A percentile compares a stretch with the other conserved stretches of the same genome.
These are phyloP conservation scores for Talaromyces albobiverticillius DNA, from an alignment of 2,329 filamentous ascomycete genomes.

Conservation along the genomic window DNA sequence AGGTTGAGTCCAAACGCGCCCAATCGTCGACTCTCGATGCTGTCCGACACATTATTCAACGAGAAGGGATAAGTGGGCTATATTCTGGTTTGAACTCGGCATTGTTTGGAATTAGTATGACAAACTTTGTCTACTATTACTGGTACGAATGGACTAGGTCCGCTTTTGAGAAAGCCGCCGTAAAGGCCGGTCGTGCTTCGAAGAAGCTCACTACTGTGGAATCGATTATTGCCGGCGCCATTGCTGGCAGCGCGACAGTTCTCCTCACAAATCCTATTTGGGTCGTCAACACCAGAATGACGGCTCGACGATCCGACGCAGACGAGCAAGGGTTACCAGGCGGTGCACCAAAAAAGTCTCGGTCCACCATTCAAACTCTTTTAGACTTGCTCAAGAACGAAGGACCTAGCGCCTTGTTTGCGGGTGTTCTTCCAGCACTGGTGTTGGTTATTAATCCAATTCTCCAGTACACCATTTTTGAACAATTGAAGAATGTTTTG, in stretches of 20 bases:
- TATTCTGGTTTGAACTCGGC: conserved; percentile 93
- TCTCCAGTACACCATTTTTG: conserved; percentile 96
- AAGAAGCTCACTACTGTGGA: conserved; percentile 87
- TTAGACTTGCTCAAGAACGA: conserved; percentile 78
- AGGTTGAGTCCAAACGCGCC: conserved; percentile 94
- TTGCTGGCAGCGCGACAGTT: conserved; percentile 91
- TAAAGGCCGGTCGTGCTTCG: conserved; percentile 67
- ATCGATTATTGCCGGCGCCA: conserved; percentile 89
- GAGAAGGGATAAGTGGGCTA: conserved; percentile 83
- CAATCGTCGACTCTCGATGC: conserved; percentile 81
- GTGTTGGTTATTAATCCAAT: conserved; percentile 98
- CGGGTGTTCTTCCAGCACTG: conserved; percentile 87
- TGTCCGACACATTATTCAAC: conserved; percentile 79
- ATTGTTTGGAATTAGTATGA: conserved; percentile 95
- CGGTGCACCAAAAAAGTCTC: conserved; percentile 49
- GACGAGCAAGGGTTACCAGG: conserved; percentile 41
- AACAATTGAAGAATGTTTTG: conserved; percentile 90
- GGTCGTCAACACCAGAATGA: conserved; percentile 99
- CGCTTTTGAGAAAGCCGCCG: conserved; percentile 74
- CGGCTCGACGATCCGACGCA: conserved; percentile 69
- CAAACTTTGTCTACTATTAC: conserved; percentile 99
- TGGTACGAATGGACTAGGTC: conserved; percentile 97
- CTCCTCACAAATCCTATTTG: conserved; percentile 98
- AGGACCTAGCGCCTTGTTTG: conserved; percentile 79
- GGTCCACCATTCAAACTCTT: conserved; percentile 77